Evolutionary conservation across 495 filamentous ascomycete species (phyloP), one percentile per base, ranked within the genome.

Genomic region (Penicillium daleae): DNA sequence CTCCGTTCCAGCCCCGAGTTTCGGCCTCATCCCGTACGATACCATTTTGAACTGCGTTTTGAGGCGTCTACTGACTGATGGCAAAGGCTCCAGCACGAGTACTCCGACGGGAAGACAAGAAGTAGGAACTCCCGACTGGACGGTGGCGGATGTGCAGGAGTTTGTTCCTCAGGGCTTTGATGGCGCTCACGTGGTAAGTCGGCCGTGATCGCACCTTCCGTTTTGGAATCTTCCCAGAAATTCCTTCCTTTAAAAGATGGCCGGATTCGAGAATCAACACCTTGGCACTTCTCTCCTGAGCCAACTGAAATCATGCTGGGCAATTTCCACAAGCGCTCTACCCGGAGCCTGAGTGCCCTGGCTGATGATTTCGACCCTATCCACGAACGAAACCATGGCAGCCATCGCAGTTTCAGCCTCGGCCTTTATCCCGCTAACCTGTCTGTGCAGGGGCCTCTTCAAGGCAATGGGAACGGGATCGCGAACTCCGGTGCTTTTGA

Each of bases 131-230:
- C 71, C 80, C 13, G 85, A 88, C 57, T 87, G 85, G 84, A 76
- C 80, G 22, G 75, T 80, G 13, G 80, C 83, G 0, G 86, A 90
- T n/a, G 86, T 88, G 56, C 82, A 86, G 60, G 92, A 96, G 61
- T 95, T 94, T 70, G 84, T 91, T n/a, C 90, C 92, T 32, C 87
- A 89, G 67, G 84, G 80, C n/a, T 93, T 87, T 71, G 89, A 90
- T 58, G 61, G 82, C 33, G 76, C 82, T 22, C 85, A 86, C 55
- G 76, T 86, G 63, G 90, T 92, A 84, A 71, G 85, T 75, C 35
- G 53, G 21, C 56, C 49, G 24, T 66, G 33, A 55, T 58, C 35
- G 48, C 61, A 63, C 57, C 58, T 55, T 69, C 56, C 42, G 22
- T 48, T 61, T 26, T 44, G 6, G 49, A 29, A 35, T 29, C 32